These are phyloP conservation scores for Fusarium multiceps DNA, from an alignment of 2,329 filamentous ascomycete genomes.

Conservation along the genomic window DNA sequence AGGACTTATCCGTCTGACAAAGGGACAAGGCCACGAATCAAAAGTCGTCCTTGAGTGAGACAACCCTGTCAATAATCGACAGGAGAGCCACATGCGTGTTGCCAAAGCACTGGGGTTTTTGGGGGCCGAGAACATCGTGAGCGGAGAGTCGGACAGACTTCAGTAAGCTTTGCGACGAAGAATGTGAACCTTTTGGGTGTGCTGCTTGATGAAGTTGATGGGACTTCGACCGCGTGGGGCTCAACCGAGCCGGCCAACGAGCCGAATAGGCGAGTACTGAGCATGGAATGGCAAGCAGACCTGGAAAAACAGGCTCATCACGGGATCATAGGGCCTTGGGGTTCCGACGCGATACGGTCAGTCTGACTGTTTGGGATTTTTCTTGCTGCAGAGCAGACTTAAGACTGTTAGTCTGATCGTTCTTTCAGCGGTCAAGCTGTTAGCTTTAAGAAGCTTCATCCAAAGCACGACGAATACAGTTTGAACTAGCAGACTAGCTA, in stretches of 20 bases:
- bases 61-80: constrained; percentile 28
- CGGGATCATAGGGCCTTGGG: not conserved
- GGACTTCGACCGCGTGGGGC: not conserved
- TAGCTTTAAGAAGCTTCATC: not conserved
- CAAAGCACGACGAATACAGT: not conserved
- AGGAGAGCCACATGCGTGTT: constrained; percentile 22
- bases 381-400: not conserved
- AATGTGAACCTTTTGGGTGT: not conserved
- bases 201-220: not conserved
- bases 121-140: constrained; percentile 36
- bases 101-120: constrained; percentile 32
- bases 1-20: constrained; percentile 27
- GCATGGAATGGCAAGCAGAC: not conserved
- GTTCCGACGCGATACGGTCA: not conserved
- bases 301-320: not conserved
- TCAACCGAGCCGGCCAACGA: not conserved
- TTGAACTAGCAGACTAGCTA: not conserved
- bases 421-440: not conserved
- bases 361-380: not conserved
- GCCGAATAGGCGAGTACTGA: not conserved
- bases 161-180: constrained; percentile 1
- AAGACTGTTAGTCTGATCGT: not conserved
- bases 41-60: not conserved
- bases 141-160: constrained; percentile 7
- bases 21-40: constrained; percentile 44